Conservation (phyloP, 805 yeast species). For the Maudiozyma bulderi region DNA sequence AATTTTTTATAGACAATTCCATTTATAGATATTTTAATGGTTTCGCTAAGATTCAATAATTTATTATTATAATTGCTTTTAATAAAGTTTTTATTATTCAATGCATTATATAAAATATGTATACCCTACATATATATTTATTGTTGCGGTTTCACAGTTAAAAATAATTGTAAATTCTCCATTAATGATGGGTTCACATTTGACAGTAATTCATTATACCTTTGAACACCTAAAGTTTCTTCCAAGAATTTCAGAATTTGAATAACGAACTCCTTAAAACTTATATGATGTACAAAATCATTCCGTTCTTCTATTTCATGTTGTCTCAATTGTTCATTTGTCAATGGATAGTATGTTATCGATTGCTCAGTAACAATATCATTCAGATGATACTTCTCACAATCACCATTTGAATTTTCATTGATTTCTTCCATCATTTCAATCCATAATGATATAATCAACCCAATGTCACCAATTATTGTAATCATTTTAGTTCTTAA, state of each 20-base stretch:
- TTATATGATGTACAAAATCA: constrained; percentile 49
- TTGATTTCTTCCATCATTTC: constrained; percentile 64
- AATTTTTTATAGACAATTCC: background rate
- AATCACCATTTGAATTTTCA: constrained; percentile 50
- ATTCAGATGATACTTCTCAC: constrained; percentile 41
- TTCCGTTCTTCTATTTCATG: constrained; percentile 28
- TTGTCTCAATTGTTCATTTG: constrained; percentile 37
- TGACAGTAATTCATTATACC: constrained; percentile 17
- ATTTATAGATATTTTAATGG: too few species aligned
- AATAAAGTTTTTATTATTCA: background rate
- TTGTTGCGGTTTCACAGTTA: constrained; percentile 8
- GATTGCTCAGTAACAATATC: constrained; percentile 30
- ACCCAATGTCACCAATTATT: constrained; percentile 24
- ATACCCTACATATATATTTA: background rate
- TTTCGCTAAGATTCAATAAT: too few species aligned
- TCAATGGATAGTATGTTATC: constrained; percentile 17
- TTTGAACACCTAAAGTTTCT: constrained; percentile 16
- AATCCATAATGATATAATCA: constrained; percentile 36
- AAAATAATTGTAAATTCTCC: constrained; percentile 23
- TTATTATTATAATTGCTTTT: too few species aligned
- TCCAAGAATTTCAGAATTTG: constrained; percentile 23
- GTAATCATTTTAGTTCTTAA: constrained; percentile 31
- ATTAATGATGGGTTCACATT: constrained; percentile 15
- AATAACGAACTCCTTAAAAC: constrained; percentile 37
- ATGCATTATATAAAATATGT: background rate